Evolutionary conservation across 352 stramenopile species (phyloP), one percentile per base, ranked within the genome.

Genomic region (Plasmopara muralis): DNA sequence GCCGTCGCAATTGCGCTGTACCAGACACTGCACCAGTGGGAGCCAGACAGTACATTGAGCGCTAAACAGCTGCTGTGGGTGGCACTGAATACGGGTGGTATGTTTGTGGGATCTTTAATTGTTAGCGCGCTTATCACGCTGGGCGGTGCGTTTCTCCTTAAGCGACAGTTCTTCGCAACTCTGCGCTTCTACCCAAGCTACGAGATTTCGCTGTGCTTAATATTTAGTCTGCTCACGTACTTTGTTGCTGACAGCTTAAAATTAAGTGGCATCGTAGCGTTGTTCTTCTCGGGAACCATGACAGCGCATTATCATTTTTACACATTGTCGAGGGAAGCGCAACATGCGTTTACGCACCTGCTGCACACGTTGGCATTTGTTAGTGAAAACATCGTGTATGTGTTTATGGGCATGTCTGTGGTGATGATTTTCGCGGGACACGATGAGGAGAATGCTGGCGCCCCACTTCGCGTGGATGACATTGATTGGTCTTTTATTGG

Each of bases 1-100:
- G 92, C 92, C 6, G 83, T 98, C 14, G 85, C 81, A 4, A 95
- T 98, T 53, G 90, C 95, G 16, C 60, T 98, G 29, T 98, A 97
- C 62, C 83, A 97, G 57, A 94, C 89, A 15, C 83, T 96, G 43
- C 65, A 77, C 41, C 94, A 96, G 58, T 97, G 91, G 79, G 72
- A 87, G 14, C 70, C 77, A 3, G 72, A 89, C 14, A 85, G 73
- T 42, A 78, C 74, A 25, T 73, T 93, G 14, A 89, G 53, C 35
- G 66, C 59, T 10, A 77, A 77, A 16, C 74, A 89, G 48, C 47
- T 93, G 15, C 13, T 88, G 20, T 66, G 68, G 18, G 80, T 93
- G 13, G 70, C 70, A 0, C 54, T 82, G 2, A 85, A 89, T 48
- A 91, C 83, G 0, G 59, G 68, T 15, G 74, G 78, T 0, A 93